Conservation (phyloP, 306 rosid genomes). For the Fagus sylvatica region DNA sequence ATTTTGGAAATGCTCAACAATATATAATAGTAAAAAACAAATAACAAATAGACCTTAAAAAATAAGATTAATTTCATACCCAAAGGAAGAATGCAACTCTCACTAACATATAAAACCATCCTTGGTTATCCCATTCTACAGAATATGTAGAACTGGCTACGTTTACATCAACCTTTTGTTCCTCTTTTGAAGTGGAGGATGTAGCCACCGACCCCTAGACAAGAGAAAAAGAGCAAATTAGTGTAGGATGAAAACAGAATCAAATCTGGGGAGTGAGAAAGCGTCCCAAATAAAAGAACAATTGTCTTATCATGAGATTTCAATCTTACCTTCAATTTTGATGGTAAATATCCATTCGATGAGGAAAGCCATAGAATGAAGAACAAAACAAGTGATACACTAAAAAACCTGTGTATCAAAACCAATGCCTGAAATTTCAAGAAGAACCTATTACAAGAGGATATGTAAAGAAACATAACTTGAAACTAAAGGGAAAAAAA, state of each 20-base stretch:
- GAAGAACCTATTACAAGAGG: slow-evolving; percentile 53
- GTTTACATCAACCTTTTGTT: slow-evolving; percentile 40
- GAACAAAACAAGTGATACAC: slow-evolving; percentile 79
- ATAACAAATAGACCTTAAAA: slow-evolving; percentile 6
- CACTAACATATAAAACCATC: slow-evolving; percentile 82
- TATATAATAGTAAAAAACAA: slow-evolving; percentile 1
- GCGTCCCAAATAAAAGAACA: slow-evolving; percentile 19
- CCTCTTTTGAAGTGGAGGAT: slow-evolving; percentile 39
- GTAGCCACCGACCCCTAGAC: slow-evolving; percentile 45
- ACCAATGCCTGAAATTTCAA: slow-evolving; percentile 95
- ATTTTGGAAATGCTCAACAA: slow-evolving; percentile 20
- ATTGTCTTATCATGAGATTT: slow-evolving; percentile 25
- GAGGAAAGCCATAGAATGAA: slow-evolving; percentile 78
- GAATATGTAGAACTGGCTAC: slow-evolving; percentile 45
- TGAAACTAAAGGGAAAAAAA: slow-evolving; percentile 6
- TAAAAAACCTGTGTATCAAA: slow-evolving; percentile 98
- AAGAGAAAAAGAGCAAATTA: slow-evolving; percentile 29
- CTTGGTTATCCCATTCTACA: slow-evolving; percentile 62
- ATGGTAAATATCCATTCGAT: slow-evolving; percentile 46
- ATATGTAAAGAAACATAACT: slow-evolving; percentile 21
- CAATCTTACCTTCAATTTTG: slow-evolving; percentile 46
- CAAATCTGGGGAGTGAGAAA: slow-evolving; percentile 16
- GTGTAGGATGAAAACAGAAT: slow-evolving; percentile 21
- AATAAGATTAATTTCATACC: slow-evolving; percentile 45
- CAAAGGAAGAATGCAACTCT: slow-evolving; percentile 91